These are phyloP conservation scores for Nigrospora oryzae DNA, from an alignment of 2,329 filamentous ascomycete genomes.

Conservation along the genomic window DNA sequence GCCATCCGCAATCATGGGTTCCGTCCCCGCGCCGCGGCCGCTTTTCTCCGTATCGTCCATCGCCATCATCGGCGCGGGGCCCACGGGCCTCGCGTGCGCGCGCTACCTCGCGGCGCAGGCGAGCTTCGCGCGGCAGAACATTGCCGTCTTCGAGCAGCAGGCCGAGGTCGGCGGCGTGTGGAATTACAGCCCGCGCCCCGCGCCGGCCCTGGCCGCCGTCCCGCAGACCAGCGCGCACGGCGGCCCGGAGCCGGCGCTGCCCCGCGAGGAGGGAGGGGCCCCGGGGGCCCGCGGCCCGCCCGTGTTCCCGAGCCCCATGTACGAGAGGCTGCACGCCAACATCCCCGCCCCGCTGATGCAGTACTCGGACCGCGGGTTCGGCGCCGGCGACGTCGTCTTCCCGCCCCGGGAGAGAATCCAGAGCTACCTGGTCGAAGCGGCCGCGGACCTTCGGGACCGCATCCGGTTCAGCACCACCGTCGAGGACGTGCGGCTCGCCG, in stretches of 20 bases:
- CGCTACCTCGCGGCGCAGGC: slow-evolving; percentile 70
- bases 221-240: slow-evolving; percentile 62
- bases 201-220: slow-evolving; percentile 28
- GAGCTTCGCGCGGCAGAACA: slow-evolving; percentile 46
- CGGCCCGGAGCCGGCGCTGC: slow-evolving; percentile 53
- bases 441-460: slow-evolving; percentile 55
- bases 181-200: slow-evolving; percentile 58
- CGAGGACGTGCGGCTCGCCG: slow-evolving; percentile 32
- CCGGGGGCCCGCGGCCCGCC: slow-evolving; percentile 26
- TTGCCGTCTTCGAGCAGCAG: slow-evolving; percentile 79
- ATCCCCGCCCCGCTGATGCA: slow-evolving; percentile 76
- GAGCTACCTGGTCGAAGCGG: slow-evolving; percentile 66
- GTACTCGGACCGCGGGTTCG: slow-evolving; percentile 64
- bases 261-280: slow-evolving; percentile 9
- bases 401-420: slow-evolving; percentile 65
- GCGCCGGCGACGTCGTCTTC: slow-evolving; percentile 58
- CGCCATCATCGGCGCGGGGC: slow-evolving; percentile 77
- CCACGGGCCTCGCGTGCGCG: slow-evolving; percentile 68
- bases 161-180: slow-evolving; percentile 72
- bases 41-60: slow-evolving; percentile 49
- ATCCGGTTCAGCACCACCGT: slow-evolving; percentile 68
- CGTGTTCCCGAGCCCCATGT: slow-evolving; percentile 75
- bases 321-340: slow-evolving; percentile 77
- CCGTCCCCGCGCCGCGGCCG: slow-evolving; percentile 2
- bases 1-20: slow-evolving; percentile 9